These are phyloP conservation scores for Waltergamsia citrina DNA, from an alignment of 2,329 filamentous ascomycete genomes.

Conservation along the genomic window DNA sequence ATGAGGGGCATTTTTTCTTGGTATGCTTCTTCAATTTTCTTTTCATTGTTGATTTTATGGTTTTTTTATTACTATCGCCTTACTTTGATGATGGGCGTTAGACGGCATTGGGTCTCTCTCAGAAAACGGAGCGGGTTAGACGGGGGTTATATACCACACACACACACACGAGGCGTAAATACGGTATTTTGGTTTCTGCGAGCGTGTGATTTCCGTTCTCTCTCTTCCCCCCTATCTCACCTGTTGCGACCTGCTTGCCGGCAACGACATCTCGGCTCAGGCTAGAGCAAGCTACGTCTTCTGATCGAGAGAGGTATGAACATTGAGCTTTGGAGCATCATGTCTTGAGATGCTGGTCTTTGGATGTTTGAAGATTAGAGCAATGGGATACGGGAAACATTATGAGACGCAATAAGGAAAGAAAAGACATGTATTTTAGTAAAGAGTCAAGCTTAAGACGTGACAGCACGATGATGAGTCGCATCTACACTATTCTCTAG, in stretches of 20 bases:
- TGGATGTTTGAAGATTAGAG: not conserved
- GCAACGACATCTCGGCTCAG: too few relatives aligned
- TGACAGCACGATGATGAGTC: not conserved
- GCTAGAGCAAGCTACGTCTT: too few relatives aligned
- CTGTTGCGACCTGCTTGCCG: too few relatives aligned
- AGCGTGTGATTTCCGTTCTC: not conserved
- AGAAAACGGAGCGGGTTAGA: slow-evolving; percentile 11
- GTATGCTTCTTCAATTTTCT: slow-evolving; percentile 1
- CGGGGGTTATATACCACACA: slow-evolving; percentile 16
- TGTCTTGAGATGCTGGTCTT: not conserved
- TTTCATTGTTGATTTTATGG: not conserved
- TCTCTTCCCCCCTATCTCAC: not conserved
- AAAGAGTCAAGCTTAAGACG: not conserved
- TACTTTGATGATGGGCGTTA: not conserved
- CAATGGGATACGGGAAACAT: too few relatives aligned
- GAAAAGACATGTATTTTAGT: too few relatives aligned
- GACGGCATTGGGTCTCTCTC: not conserved
- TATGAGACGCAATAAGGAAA: too few relatives aligned
- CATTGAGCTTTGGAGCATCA: too few relatives aligned
- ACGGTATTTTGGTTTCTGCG: not conserved
- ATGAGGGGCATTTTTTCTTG: too few relatives aligned
- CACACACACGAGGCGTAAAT: slow-evolving; percentile 20
- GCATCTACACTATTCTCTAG: too few relatives aligned
- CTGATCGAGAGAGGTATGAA: not conserved
- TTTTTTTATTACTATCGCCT: not conserved